Evolutionary conservation across 306 rosid genomes (phyloP).

Genomic region (cucumber (Cucumis sativus)): Cucumber_9930_V3 NC_026658.2:2576501-2577000

Average conservation of each 20-base stretch:
- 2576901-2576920: neutral
- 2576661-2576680: neutral
- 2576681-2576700: neutral
- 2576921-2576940: neutral
- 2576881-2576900: too few species aligned
- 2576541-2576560: neutral
- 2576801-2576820: too few species aligned
- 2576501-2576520: neutral
- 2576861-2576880: too few species aligned
- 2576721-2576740: neutral
- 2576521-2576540: neutral
- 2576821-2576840: too few species aligned
- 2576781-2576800: too few species aligned
- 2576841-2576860: too few species aligned
- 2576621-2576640: neutral
- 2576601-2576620: neutral
- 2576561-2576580: neutral
- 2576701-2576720: neutral
- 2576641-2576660: neutral
- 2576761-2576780: too few species aligned
- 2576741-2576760: neutral
- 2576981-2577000: neutral
- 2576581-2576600: neutral
- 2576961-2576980: neutral
- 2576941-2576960: neutral